These are phyloP conservation scores for Polychaeton citri DNA, from an alignment of 2,329 filamentous ascomycete species.

Conservation along the genomic window DNA sequence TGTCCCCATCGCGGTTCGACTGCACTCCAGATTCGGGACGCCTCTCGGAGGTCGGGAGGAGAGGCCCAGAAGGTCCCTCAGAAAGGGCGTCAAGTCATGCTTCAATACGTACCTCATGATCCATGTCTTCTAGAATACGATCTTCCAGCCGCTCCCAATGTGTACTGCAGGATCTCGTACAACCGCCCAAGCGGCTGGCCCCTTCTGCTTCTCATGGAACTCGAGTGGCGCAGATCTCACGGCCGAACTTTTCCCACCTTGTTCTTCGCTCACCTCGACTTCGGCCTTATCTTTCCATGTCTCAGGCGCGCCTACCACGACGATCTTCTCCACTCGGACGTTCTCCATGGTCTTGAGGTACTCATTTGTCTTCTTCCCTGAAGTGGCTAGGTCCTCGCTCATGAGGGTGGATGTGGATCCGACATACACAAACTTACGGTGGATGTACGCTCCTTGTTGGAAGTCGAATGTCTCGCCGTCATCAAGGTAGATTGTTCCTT, in stretches of 20 bases:
- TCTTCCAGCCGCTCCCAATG: conserved; percentile 53
- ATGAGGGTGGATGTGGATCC: conserved; percentile 43
- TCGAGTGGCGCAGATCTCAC: conserved; percentile 42
- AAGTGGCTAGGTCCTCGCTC: conserved; percentile 48
- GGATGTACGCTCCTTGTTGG: conserved; percentile 73
- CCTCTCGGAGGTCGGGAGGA: too few relatives aligned
- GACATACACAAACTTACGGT: conserved; percentile 62
- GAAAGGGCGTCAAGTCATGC: too few relatives aligned
- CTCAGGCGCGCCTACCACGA: conserved; percentile 66
- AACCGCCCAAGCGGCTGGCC: conserved; percentile 49
- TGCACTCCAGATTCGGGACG: too few relatives aligned
- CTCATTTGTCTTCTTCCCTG: conserved; percentile 47
- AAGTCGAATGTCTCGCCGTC: conserved; percentile 91
- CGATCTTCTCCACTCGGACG: conserved; percentile 70
- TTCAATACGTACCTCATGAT: neutral
- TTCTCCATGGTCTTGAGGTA: conserved; percentile 69
- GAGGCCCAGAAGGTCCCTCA: too few relatives aligned
- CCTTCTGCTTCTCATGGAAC: conserved; percentile 40
- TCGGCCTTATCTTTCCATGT: conserved; percentile 54
- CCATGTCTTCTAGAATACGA: conserved; percentile 32
- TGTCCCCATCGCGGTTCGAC: too few relatives aligned
- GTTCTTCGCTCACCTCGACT: conserved; percentile 51
- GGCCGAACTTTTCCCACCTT: conserved; percentile 26
- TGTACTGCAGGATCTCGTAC: conserved; percentile 49
- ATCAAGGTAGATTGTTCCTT: conserved; percentile 78